These are phyloP conservation scores for Pseudonectria buxi DNA, from an alignment of 2,329 filamentous ascomycete species.

Conservation along the genomic window DNA sequence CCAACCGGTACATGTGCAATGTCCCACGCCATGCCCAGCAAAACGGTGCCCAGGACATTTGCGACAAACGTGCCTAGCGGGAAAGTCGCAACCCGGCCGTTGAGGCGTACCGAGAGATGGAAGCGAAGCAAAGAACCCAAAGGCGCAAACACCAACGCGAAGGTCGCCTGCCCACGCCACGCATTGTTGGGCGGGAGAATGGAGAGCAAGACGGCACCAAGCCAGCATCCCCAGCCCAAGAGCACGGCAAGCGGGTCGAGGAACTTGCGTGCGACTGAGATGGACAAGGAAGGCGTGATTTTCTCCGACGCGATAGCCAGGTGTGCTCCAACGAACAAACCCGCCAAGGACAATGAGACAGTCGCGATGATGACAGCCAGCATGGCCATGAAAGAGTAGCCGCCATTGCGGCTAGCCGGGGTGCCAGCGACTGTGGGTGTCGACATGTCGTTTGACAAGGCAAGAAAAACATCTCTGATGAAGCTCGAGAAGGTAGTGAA, in stretches of 20 bases:
- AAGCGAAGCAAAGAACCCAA: constrained; percentile 70
- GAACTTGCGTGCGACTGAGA: constrained; percentile 46
- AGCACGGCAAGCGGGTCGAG: constrained; percentile 59
- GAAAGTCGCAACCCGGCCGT: constrained; percentile 58
- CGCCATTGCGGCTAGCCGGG: constrained; percentile 51
- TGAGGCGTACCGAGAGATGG: constrained; percentile 65
- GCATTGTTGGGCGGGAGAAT: constrained; percentile 63
- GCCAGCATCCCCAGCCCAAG: constrained; percentile 68
- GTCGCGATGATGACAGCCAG: constrained; percentile 69
- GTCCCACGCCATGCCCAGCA: constrained; percentile 73
- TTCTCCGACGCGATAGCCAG: constrained; percentile 57
- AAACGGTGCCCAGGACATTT: constrained; percentile 69
- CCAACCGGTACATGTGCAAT: constrained; percentile 60
- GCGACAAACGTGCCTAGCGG: constrained; percentile 81
- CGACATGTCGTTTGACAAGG: constrained; percentile 65
- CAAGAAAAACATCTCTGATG: constrained; percentile 71
- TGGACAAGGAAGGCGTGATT: constrained; percentile 54
- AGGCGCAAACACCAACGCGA: constrained; percentile 77
- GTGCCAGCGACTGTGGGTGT: constrained; percentile 29
- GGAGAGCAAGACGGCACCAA: constrained; percentile 66
- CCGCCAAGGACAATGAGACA: constrained; percentile 61
- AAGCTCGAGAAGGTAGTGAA: constrained; percentile 89
- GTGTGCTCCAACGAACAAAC: constrained; percentile 67
- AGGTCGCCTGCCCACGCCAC: constrained; percentile 72
- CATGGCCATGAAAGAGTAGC: constrained; percentile 77